Evolutionary conservation across 331 rosid genomes (phyloP), one percentile per base, ranked within the genome.

Genomic region (Ulmus americana): DNA sequence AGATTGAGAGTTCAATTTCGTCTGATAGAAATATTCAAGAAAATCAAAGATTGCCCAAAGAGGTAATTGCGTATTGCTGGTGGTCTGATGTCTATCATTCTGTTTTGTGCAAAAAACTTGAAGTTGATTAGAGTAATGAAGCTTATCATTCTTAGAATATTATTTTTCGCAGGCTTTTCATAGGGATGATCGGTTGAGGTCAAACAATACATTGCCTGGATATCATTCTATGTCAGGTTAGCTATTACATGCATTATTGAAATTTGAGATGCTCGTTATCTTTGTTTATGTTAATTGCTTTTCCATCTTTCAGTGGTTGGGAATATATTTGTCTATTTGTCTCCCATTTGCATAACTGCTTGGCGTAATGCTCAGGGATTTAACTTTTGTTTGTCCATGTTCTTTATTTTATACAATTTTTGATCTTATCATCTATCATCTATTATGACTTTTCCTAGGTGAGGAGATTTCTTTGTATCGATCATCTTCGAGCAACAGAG

Each of bases 121-220:
- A 72, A 59, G 41, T 67, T 54, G 43, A 42, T 52, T 61, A 35
- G 67, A 66, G 45, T 70, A 18, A 28, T 56, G 49, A 72, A 58
- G 57, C 46, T 15, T 46, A 57, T 45, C 28, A 16, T 59, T 60
- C 47, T n/a, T 45, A 51, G 49, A 50, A 44, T 61, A 56, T 71
- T 60, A 65, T 57, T 75, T 15, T 75, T 67, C 67, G 76, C 95
- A 94, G 99, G 82, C 84, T 41, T 94, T 85, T 77, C 84, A 76
- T 74, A 85, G 95, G 80, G 95, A 89, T 77, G 95, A 92, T 71
- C 95, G 91, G 68, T 44, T 81, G 73, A 85, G 97, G 82, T 56
- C 81, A 79, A 85, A 58, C 82, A 89, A 88, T 54, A 18, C 70
- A 5, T 70, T 64, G 70, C 61, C 95, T 59, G 79, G 77, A 67